Evolutionary conservation across 768 basidiomycete genomes (phyloP), one percentile per base, ranked within the genome.

Genomic region (Paxillus involutus): DNA sequence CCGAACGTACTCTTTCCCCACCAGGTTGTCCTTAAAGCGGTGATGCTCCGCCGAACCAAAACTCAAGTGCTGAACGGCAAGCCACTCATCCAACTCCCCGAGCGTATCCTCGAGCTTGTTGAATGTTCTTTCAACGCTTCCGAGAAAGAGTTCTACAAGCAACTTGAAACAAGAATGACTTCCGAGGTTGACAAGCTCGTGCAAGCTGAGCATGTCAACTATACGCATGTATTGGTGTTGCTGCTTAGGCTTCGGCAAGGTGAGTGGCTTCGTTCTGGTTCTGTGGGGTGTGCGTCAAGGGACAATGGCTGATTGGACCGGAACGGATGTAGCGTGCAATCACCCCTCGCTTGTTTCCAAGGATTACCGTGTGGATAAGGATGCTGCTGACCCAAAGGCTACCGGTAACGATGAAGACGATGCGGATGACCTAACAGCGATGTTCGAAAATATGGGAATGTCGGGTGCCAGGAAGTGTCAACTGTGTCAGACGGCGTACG

Each of bases 1-100:
- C 24, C 24, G 53, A 6, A 42, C 21, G 11, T 41, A 17, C 10
- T 9, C 19, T 32, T 16, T n/a, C 41, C 13, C 11, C 33, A 16
- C 12, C 62, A 92, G 84, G 83, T 89, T 36, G 84, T 98, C 3
- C 75, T 98, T 13, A 85, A 87, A 59, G 81, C 88, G 12, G 77
- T 95, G 57, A 96, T 98, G 94, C 81, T 98, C 30, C 81, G 96
- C 6, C 85, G 97, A 4, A 85, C 79, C 3, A 99, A 98, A 71
- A 80, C 79, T 36, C 82, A 85, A 47, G 61, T 73, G 0, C 58
- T 89, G 16, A 86, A 94, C 52, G 96, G 96, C 6, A 89, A 93
- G 62, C 82, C 83, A 0, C 76, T 98, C 17, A 78, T 98, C 39
- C 79, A 88, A 14, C 80, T 99, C 0, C 97, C 97, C 0, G 80